Base-by-base conservation (phyloP, 2,329 filamentous ascomycete species). In the Fusarium subglutinans region DNA sequence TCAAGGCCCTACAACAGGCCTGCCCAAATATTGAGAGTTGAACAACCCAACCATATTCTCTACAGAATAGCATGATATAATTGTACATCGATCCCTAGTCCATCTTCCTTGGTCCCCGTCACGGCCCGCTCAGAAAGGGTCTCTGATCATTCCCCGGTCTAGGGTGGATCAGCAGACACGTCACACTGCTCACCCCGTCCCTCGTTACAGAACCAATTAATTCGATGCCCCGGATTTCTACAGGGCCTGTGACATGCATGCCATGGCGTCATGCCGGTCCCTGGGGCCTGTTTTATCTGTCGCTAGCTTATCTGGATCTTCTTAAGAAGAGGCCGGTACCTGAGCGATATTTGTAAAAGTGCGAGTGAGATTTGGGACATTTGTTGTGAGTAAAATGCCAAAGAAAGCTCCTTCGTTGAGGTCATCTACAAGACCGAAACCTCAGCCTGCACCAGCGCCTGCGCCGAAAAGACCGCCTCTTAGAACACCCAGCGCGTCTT, bases 131-230 rank as follows among this genome's bases (percentile, higher is more conserved):
- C 47, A 24, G 28, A 40, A 60, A 59, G 58, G 54, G 50, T 48
- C 50, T 44, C 33, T 73, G 70, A 66, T 50, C 41, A 47, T 59
- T 8, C 45, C 59, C 51, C 35, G 35, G 66, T 51, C 59, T 60
- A 33, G 35, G 58, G 66, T 73, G 71, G 76, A 78, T 78, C 76
- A 78, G 62, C 67, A 67, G 76, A 78, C 76, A 78, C 76, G 76
- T 78, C 76, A 77, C 72, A 69, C 54, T 66, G 24, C 43, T 26
- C 53, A 40, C 43, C 33, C 33, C 12, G 40, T 47, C 58, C 41
- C 18, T 67, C 69, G 63, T 62, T 54, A 63, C 54, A 50, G 56
- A 63, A 50, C 71, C 73, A 65, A 73, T 76, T 51, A 64, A 66
- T 51, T 66, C 50, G 33, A 53, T 62, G 50, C 68, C 70, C 70